Conservation (phyloP, 176 grass and related monocot genomes). For the Paspalum vaginatum region DNA sequence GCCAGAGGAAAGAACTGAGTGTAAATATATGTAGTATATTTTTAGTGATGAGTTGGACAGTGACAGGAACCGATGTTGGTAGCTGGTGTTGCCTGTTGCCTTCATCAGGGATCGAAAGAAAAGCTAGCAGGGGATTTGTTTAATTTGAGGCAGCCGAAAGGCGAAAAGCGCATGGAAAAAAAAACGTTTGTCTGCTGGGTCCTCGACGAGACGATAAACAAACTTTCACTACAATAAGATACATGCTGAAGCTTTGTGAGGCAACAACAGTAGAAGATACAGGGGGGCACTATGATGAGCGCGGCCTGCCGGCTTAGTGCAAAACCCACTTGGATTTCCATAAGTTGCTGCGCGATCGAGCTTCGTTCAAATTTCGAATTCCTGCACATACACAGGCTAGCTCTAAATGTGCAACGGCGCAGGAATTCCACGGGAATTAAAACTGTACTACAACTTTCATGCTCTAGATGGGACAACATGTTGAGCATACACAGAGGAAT, state of each 20-base stretch:
- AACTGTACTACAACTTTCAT: no score
- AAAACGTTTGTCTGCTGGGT: conserved; percentile 24
- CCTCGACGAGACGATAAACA: conserved; percentile 19
- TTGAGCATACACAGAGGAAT: not conserved
- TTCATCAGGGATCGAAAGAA: not conserved
- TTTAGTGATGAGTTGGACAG: conserved; percentile 8
- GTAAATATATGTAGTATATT: not conserved
- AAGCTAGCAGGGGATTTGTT: no score
- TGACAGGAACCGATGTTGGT: conserved; percentile 21
- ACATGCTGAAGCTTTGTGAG: conserved; percentile 31
- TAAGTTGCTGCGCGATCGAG: not conserved
- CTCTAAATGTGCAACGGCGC: no score
- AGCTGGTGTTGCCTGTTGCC: not conserved
- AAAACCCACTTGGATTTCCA: not conserved
- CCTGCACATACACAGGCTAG: no score
- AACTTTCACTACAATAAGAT: conserved; percentile 31
- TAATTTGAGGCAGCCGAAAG: conserved; percentile 31
- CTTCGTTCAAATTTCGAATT: conserved; percentile 34
- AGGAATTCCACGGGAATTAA: no score
- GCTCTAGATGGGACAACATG: no score
- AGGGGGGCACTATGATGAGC: not conserved
- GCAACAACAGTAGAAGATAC: conserved; percentile 18
- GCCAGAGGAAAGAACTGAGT: not conserved
- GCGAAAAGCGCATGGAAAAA: not conserved
- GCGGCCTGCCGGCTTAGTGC: conserved; percentile 35